Base-by-base conservation (phyloP, 306 rosid genomes). In the Acacia crassicarpa region DNA sequence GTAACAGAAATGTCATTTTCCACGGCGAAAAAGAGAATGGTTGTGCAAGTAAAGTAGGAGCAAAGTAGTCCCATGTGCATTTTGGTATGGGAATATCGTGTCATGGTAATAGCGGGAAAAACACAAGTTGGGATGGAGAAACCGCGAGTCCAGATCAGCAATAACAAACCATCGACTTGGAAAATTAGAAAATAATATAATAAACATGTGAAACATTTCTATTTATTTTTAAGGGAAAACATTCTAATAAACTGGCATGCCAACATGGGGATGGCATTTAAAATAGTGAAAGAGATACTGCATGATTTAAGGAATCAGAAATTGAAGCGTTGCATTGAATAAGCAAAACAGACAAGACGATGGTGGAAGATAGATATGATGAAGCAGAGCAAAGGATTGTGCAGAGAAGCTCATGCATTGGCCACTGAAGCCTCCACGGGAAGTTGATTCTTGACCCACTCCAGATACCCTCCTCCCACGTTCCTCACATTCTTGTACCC, bases 401-500 rank as follows among this genome's bases (percentile, higher is more conserved):
- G 16, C n/a, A 49, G 56, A 49, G 3, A 10, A n/a, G 23, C 12
- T 71, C 85, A 79, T 79, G 0, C 8, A 5, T 71, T 67, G 38
- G 61, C 32, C 20, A 3, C 2, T 45, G 89, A 80, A 68, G 75
- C 79, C 9, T 80, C 78, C 72, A 86, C 91, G 9, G 89, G 74
- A 71, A 90, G 86, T 38, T 81, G 82, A 62, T 88, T 87, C 65
- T 85, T 90, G 69, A 89, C 83, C 98, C 96, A 95, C 14, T 90
- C 94, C 10, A 74, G 38, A 75, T 90, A 87, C 30, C 98, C 99
- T 83, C 98, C 98, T 82, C 94, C 94, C 87, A 93, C 85, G 89
- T 95, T 84, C 40, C 59, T 88, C 91, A 87, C 89, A 77, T 88
- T 74, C 90, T 86, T 77, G 78, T 80, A 95, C n/a, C 95, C 95